Conservation (phyloP, 129 eudicot genomes). For the Calendula officinalis region DNA sequence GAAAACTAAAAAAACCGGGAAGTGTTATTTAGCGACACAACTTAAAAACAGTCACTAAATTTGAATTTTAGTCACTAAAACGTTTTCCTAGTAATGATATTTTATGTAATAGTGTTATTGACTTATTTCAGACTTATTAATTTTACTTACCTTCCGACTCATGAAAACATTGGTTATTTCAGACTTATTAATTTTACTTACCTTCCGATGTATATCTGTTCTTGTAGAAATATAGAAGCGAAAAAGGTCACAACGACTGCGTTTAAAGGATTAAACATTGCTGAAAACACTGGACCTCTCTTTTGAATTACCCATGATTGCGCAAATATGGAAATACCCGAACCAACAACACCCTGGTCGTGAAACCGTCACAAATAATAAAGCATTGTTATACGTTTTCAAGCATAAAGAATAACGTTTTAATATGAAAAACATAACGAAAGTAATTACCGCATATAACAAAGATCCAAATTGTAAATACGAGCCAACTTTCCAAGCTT, state of each 20-base stretch:
- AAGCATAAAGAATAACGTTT: neutral
- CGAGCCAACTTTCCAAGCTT: slow-evolving; percentile 29
- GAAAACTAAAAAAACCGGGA: neutral
- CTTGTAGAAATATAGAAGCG: slow-evolving; percentile 51
- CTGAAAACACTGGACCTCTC: slow-evolving; percentile 76
- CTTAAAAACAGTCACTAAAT: too few species aligned
- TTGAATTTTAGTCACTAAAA: too few species aligned
- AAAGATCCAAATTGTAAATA: slow-evolving; percentile 44
- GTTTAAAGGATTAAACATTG: slow-evolving; percentile 69
- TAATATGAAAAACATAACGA: neutral
- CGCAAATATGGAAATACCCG: slow-evolving; percentile 59
- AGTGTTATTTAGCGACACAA: neutral
- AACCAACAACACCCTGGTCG: slow-evolving; percentile 51
- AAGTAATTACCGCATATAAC: slow-evolving; percentile 50
- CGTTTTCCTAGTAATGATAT: too few species aligned
- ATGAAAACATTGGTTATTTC: too few species aligned
- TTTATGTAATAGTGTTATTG: too few species aligned
- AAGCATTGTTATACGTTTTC: neutral
- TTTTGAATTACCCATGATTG: slow-evolving; percentile 75
- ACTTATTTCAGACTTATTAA: too few species aligned
- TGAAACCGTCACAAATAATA: neutral
- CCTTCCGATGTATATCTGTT: slow-evolving; percentile 67
- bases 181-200: slow-evolving; percentile 5
- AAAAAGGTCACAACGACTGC: slow-evolving; percentile 60
- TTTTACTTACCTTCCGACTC: too few species aligned